Conservation (phyloP, 73 alveolate genomes). For the Uronychia setigera region DNA sequence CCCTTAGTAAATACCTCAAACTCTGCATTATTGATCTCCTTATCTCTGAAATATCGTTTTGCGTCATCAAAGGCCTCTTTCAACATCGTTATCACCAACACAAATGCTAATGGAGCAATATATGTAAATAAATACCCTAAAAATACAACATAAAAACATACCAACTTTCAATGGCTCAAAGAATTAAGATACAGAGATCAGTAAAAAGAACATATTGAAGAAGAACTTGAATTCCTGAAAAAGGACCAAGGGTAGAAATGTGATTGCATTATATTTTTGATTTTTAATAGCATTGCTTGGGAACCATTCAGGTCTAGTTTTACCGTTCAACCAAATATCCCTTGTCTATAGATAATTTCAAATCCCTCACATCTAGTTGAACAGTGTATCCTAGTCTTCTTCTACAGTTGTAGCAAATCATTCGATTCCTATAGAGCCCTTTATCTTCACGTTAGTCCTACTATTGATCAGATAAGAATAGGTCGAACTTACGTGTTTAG, state of each 20-base stretch:
- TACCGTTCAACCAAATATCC: constrained; percentile 55
- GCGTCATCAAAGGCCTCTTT: constrained; percentile 95
- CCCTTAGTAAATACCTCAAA: constrained; percentile 68
- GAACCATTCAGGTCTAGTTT: constrained; percentile 51
- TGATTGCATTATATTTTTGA: constrained; percentile 56
- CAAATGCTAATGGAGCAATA: constrained; percentile 96
- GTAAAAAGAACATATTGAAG: constrained; percentile 87
- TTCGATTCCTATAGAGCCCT: no score
- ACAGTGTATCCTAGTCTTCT: no score
- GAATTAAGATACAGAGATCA: constrained; percentile 81
- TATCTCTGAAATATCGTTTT: constrained; percentile 84
- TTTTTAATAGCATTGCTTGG: constrained; percentile 42
- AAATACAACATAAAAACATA: constrained; percentile 50
- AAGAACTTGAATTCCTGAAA: constrained; percentile 86
- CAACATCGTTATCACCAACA: constrained; percentile 83
- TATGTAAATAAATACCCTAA: constrained; percentile 92
- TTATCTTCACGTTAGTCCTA: no score
- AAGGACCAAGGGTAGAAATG: constrained; percentile 88
- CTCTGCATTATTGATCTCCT: constrained; percentile 71
- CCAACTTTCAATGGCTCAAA: constrained; percentile 41
- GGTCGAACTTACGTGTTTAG: no score
- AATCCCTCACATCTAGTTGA: no score
- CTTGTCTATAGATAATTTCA: constrained; percentile 25
- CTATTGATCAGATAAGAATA: no score
- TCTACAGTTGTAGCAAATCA: no score